Conservation (phyloP, 768 basidiomycete species). For the Pisolithus marmoratus region DNA sequence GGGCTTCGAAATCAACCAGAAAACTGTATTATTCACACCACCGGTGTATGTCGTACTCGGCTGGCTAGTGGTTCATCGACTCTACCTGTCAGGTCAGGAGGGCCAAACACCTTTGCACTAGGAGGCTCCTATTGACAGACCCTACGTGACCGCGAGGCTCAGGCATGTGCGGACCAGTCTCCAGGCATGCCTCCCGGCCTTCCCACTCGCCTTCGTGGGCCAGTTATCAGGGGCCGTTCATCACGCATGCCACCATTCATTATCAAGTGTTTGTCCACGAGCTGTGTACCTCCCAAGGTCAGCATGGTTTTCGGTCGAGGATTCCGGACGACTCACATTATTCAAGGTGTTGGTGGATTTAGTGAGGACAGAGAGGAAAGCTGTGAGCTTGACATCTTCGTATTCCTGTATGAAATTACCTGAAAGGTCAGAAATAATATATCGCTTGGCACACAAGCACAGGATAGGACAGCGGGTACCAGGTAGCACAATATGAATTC, state of each 20-base stretch:
- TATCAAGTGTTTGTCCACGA: conserved; percentile 75
- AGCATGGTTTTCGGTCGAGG: not conserved
- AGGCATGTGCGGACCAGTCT: conserved; percentile 56
- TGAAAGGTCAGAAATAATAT: not conserved
- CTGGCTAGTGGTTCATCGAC: too few species aligned
- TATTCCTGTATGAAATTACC: conserved; percentile 61
- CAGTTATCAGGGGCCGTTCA: conserved; percentile 38
- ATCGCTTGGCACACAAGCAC: not conserved
- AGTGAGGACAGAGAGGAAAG: conserved; percentile 81
- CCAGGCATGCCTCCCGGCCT: conserved; percentile 39
- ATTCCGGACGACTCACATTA: conserved; percentile 52
- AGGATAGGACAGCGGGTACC: not conserved
- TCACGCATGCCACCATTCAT: conserved; percentile 53
- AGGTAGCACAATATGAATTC: not conserved
- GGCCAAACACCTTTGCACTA: too few species aligned
- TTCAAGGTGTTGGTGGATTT: conserved; percentile 85
- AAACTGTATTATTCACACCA: not conserved
- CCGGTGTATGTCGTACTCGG: too few species aligned
- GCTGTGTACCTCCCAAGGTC: conserved; percentile 29
- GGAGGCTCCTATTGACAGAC: too few species aligned
- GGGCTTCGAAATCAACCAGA: not conserved
- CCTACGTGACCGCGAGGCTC: not conserved
- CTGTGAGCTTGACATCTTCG: conserved; percentile 90
- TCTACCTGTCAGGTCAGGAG: too few species aligned
- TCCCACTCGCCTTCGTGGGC: conserved; percentile 46